Conservation (phyloP, 2,329 filamentous ascomycete genomes). For the Colletotrichum incanum region DNA sequence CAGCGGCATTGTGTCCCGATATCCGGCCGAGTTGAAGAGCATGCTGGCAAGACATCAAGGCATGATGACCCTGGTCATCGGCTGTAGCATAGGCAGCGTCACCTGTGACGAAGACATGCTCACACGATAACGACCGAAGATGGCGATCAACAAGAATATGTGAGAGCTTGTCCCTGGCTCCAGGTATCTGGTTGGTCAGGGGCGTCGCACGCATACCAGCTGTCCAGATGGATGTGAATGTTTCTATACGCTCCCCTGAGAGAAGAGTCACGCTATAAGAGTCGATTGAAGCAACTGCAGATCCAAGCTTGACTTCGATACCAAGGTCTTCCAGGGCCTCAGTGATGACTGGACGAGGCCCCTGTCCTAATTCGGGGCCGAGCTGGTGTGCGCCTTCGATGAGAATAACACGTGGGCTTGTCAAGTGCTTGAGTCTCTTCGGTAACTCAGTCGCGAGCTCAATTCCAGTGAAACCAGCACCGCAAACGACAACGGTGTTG, state of each 20-base stretch:
- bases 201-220: constrained; percentile 53
- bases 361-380: constrained; percentile 53
- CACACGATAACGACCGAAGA: constrained; percentile 47
- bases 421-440: constrained; percentile 46
- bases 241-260: constrained; percentile 52
- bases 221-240: constrained; percentile 56
- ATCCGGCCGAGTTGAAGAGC: constrained; percentile 54
- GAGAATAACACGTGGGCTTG: constrained; percentile 46
- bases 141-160: constrained; percentile 51
- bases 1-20: constrained; percentile 53
- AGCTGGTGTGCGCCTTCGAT: constrained; percentile 50
- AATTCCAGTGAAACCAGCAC: constrained; percentile 55
- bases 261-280: constrained; percentile 46
- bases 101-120: constrained; percentile 53
- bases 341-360: constrained; percentile 52
- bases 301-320: constrained; percentile 51
- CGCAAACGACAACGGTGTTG: constrained; percentile 55
- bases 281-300: constrained; percentile 48
- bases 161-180: constrained; percentile 48
- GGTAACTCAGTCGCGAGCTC: constrained; percentile 53
- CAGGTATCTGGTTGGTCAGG: constrained; percentile 53
- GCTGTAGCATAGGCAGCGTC: constrained; percentile 51
- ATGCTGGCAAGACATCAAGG: constrained; percentile 59
- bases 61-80: constrained; percentile 48
- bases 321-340: constrained; percentile 50